Evolutionary conservation across 192 early-diverging fungal genomes (phyloP).

Genomic region (Coemansia sp.): DNA sequence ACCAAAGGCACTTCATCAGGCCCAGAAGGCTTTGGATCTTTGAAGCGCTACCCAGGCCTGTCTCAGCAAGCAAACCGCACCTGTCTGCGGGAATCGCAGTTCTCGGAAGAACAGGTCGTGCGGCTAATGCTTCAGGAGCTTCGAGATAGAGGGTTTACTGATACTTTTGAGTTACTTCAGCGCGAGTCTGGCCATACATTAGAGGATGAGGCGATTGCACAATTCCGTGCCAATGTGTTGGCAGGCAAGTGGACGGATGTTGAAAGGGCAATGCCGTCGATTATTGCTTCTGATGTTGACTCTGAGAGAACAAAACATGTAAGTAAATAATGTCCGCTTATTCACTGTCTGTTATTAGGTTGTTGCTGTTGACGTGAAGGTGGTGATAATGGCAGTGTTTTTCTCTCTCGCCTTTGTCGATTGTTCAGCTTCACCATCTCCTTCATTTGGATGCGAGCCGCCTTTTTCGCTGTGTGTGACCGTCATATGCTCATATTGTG

Average conservation of each 20-base stretch:
- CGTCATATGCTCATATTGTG: neutral
- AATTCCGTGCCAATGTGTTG: slow-evolving; percentile 74
- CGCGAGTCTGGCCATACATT: slow-evolving; percentile 77
- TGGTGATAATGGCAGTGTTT: neutral
- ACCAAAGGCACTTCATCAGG: neutral
- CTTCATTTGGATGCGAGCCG: neutral
- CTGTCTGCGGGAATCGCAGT: slow-evolving; percentile 47
- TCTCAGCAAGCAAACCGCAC: slow-evolving; percentile 35
- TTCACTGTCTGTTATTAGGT: neutral
- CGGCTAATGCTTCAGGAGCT: slow-evolving; percentile 88
- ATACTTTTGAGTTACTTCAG: slow-evolving; percentile 71
- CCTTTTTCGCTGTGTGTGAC: neutral
- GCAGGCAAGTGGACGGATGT: slow-evolving; percentile 76
- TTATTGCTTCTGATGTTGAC: slow-evolving; percentile 21
- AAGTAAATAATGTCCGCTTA: slow-evolving; percentile 23
- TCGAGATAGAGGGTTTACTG: slow-evolving; percentile 74
- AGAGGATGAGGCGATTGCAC: slow-evolving; percentile 68
- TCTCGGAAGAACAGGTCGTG: slow-evolving; percentile 72
- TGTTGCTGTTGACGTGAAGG: neutral
- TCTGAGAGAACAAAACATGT: slow-evolving; percentile 10
- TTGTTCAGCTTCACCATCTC: neutral
- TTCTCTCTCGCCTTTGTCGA: neutral
- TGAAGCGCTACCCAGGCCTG: slow-evolving; percentile 41
- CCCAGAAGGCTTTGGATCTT: neutral
- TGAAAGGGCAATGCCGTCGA: slow-evolving; percentile 58